Conservation (phyloP, 1,284 basidiomycete genomes). For the Chalciporus sp. region DNA sequence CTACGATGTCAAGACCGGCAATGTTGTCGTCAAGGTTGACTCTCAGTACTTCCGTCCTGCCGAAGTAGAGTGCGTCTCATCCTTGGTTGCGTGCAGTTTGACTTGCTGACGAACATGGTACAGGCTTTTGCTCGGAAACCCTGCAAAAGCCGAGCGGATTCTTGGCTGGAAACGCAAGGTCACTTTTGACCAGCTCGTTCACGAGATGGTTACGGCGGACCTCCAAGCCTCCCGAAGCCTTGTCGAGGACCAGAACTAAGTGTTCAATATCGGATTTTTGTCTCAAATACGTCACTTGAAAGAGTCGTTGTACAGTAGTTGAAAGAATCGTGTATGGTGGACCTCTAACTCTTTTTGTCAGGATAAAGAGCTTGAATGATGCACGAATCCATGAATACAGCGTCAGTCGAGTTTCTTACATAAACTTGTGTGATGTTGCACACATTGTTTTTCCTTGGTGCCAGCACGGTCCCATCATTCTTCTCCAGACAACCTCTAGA, state of each 20-base stretch:
- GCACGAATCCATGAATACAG: no score
- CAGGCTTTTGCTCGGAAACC: constrained; percentile 79
- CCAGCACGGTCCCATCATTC: no score
- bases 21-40: constrained; percentile 79
- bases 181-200: constrained; percentile 78
- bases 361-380: constrained; percentile 3
- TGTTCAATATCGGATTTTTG: background rate
- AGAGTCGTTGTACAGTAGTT: background rate
- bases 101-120: constrained; percentile 10
- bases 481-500: no score
- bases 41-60: constrained; percentile 84
- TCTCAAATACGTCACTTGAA: background rate
- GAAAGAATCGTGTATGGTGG: background rate
- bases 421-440: background rate
- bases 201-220: constrained; percentile 87
- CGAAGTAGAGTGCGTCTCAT: constrained; percentile 81
- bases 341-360: background rate
- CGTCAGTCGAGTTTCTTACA: no score
- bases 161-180: constrained; percentile 88
- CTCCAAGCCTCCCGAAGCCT: constrained; percentile 68
- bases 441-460: no score
- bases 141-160: constrained; percentile 79
- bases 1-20: constrained; percentile 64
- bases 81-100: constrained; percentile 1
- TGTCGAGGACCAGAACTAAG: constrained; percentile 78